Base-by-base conservation (phyloP, 2,329 filamentous ascomycete species). In the Diatrype stigma region DNA sequence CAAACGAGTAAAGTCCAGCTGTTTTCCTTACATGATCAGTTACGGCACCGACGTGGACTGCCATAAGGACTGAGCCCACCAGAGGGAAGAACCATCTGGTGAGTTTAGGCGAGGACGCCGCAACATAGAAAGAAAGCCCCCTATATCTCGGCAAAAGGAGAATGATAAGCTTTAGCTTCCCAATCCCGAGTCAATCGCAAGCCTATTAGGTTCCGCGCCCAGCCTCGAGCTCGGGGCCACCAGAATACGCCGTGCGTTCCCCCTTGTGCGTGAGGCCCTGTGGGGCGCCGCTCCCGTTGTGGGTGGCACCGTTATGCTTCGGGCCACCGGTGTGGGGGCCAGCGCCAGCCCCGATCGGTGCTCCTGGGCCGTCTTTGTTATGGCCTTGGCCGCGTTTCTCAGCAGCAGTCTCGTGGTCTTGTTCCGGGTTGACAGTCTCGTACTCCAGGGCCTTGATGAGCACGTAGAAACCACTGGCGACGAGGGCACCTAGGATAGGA, bases 361-460 rank as follows among this genome's bases (percentile, higher is more conserved):
- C 19, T 12, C 14, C 21, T 21, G 22, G 40, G 14, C 21, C 40
- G 21, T 21, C 40, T 10, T 23, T 44, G 22, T 4, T 3, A 12
- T 2, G 12, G 1, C 4, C 14, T 2, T 16, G 5, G 14, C 11
- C 11, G 26, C 19, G 21, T 12, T 44, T 44, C 12, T 3, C 7
- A 12, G 22, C 1, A 12, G 22, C 21, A 28, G n/a, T 40, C 22
- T 55, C 52, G 42, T 53, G 50, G 60, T 70, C 68, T 48, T 70
- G 68, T n/a, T 65, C 65, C 10, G 63, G 64, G 40, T 71, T 68
- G 6, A 61, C 62, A 21, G 64, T 68, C 54, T 72, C 66, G 51
- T 73, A 74, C 50, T 74, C 68, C 42, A 70, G 61, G n/a, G 61
- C 61, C 51, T 73, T 73, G 11, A 73, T 64, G 21, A 73, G 59